These are phyloP conservation scores for Starmerella bombi DNA, from an alignment of 805 yeast species.

Conservation along the genomic window DNA sequence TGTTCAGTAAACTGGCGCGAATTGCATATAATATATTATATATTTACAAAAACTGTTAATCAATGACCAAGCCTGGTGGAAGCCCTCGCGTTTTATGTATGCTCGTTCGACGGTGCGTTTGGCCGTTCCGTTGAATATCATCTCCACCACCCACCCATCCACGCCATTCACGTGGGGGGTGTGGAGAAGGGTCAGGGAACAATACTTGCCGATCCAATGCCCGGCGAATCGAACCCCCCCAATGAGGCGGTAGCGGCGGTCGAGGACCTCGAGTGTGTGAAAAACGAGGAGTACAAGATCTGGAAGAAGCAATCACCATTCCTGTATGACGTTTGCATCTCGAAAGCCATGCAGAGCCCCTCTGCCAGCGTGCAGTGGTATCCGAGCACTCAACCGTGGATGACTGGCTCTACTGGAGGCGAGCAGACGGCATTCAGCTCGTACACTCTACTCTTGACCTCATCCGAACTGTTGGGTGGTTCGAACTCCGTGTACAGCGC, in stretches of 20 bases:
- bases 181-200: too few relatives aligned
- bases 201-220: too few relatives aligned
- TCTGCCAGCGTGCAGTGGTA: constrained; percentile 49
- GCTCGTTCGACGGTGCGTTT: too few relatives aligned
- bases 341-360: constrained; percentile 48
- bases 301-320: constrained; percentile 56
- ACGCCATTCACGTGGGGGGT: too few relatives aligned
- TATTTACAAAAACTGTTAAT: too few relatives aligned
- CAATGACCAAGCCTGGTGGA: too few relatives aligned
- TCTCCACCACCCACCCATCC: too few relatives aligned
- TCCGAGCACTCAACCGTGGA: constrained; percentile 31
- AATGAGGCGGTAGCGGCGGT: too few relatives aligned
- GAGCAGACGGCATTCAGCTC: constrained; percentile 23
- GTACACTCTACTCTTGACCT: constrained; percentile 45
- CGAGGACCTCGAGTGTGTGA: constrained; percentile 15
- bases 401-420: background rate
- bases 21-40: constrained; percentile 11
- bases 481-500: constrained; percentile 36
- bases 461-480: constrained; percentile 27
- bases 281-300: constrained; percentile 35
- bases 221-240: background rate
- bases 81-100: too few relatives aligned
- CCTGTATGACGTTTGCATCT: constrained; percentile 42
- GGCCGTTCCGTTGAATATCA: too few relatives aligned
- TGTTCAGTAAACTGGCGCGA: background rate